Evolutionary conservation across 2,329 filamentous ascomycete genomes (phyloP).

Genomic region (Zymoseptoria tritici): DNA sequence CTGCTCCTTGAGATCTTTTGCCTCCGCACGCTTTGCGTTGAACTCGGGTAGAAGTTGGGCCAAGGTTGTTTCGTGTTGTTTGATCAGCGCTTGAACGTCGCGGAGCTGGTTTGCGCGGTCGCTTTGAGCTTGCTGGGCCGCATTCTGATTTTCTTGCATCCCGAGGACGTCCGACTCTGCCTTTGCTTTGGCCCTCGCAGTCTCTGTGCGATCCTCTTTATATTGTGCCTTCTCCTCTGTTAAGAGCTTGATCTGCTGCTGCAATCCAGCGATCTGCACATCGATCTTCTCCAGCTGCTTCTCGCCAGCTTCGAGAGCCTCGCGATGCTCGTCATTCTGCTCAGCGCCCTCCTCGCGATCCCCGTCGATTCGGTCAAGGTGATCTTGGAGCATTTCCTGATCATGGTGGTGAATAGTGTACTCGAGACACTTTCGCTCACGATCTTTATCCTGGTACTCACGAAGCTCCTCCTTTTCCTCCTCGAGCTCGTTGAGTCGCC

Average conservation of each 20-base stretch:
- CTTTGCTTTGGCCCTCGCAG: slow-evolving; percentile 72
- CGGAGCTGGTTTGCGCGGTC: slow-evolving; percentile 66
- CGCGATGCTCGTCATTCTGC: slow-evolving; percentile 33
- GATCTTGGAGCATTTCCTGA: slow-evolving; percentile 68
- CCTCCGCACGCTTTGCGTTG: slow-evolving; percentile 63
- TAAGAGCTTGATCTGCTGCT: slow-evolving; percentile 75
- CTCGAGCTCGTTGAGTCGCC: slow-evolving; percentile 79
- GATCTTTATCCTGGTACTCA: slow-evolving; percentile 90
- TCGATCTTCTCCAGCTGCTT: slow-evolving; percentile 75
- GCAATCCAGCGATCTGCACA: slow-evolving; percentile 68
- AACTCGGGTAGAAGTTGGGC: slow-evolving; percentile 68
- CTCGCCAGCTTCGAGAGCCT: slow-evolving; percentile 62
- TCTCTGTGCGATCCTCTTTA: slow-evolving; percentile 81
- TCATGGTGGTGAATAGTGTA: slow-evolving; percentile 92
- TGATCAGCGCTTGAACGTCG: slow-evolving; percentile 65
- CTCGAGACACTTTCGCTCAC: slow-evolving; percentile 82
- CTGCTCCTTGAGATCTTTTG: slow-evolving; percentile 61
- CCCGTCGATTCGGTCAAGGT: slow-evolving; percentile 76
- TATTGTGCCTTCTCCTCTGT: slow-evolving; percentile 78
- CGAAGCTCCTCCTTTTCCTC: slow-evolving; percentile 95
- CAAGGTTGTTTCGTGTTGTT: slow-evolving; percentile 68
- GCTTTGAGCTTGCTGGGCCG: slow-evolving; percentile 63
- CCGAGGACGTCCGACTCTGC: slow-evolving; percentile 77
- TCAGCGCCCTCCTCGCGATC: slow-evolving; percentile 71
- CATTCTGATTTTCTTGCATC: slow-evolving; percentile 72